Conservation (phyloP, 768 basidiomycete genomes). For the Trametes coccinea region DNA sequence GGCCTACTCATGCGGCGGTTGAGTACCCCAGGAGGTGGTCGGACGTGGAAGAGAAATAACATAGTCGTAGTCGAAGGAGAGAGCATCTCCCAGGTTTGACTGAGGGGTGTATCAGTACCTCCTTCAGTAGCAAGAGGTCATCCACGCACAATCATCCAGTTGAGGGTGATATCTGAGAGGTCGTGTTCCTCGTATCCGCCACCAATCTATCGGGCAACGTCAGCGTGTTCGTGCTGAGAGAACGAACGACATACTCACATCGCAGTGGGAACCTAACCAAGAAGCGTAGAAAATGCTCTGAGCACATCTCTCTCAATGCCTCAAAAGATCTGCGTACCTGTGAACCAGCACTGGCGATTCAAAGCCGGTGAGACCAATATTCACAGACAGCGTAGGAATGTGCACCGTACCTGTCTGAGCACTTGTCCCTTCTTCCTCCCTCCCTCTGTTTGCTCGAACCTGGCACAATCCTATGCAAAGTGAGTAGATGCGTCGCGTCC, state of each 20-base stretch:
- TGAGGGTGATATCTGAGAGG: constrained; percentile 60
- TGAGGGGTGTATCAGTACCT: constrained; percentile 3
- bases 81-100: constrained; percentile 48
- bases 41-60: constrained; percentile 51
- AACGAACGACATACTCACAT: constrained; percentile 24
- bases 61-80: constrained; percentile 60
- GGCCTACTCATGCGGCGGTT: constrained; percentile 61
- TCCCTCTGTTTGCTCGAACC: constrained; percentile 57
- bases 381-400: too few relatives aligned
- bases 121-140: background rate
- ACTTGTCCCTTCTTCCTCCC: constrained; percentile 57
- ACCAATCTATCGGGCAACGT: constrained; percentile 49
- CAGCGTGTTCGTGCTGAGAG: background rate
- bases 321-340: constrained; percentile 40
- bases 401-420: constrained; percentile 54
- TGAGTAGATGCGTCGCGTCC: background rate
- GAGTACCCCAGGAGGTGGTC: constrained; percentile 59
- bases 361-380: background rate
- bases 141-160: constrained; percentile 61
- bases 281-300: background rate
- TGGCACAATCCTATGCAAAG: constrained; percentile 51
- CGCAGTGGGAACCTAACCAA: constrained; percentile 32
- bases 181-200: constrained; percentile 72
- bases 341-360: constrained; percentile 63
- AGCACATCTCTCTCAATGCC: too few relatives aligned